These are phyloP conservation scores for Epichloe hybrida DNA, from an alignment of 2,329 filamentous ascomycete species.

Conservation along the genomic window DNA sequence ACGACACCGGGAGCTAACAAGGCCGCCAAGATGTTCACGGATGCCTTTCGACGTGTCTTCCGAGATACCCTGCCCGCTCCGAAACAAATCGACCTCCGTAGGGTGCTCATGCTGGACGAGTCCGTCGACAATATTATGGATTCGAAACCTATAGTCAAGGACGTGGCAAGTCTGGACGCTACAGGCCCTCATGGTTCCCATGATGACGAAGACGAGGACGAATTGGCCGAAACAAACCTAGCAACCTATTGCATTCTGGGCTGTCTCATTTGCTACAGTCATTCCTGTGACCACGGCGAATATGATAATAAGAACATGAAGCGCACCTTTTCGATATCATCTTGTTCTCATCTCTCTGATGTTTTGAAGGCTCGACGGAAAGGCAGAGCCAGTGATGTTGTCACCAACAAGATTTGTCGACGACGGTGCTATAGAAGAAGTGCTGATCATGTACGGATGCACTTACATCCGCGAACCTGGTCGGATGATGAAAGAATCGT, in stretches of 20 bases:
- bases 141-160: slow-evolving; percentile 38
- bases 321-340: slow-evolving; percentile 36
- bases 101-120: slow-evolving; percentile 40
- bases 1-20: slow-evolving; percentile 27
- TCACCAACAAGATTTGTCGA: slow-evolving; percentile 17
- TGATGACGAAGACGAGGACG: slow-evolving; percentile 22
- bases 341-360: slow-evolving; percentile 19
- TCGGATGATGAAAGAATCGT: slow-evolving; percentile 34
- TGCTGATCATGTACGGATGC: slow-evolving; percentile 9
- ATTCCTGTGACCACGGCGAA: slow-evolving; percentile 49
- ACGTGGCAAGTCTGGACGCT: slow-evolving; percentile 22
- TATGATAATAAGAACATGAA: slow-evolving; percentile 40
- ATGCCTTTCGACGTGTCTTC: slow-evolving; percentile 45
- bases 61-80: slow-evolving; percentile 18
- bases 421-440: slow-evolving; percentile 27
- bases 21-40: slow-evolving; percentile 36
- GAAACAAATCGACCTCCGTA: slow-evolving; percentile 32
- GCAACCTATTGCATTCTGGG: slow-evolving; percentile 42
- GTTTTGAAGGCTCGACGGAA: slow-evolving; percentile 16
- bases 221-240: slow-evolving; percentile 32
- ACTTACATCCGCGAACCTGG: slow-evolving; percentile 24
- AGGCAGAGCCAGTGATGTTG: slow-evolving; percentile 3
- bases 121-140: slow-evolving; percentile 40
- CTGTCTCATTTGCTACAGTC: slow-evolving; percentile 45
- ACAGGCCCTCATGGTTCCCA: slow-evolving; percentile 18